Conservation (phyloP, 2,329 filamentous ascomycete genomes). For the Fusarium agapanthi region DNA sequence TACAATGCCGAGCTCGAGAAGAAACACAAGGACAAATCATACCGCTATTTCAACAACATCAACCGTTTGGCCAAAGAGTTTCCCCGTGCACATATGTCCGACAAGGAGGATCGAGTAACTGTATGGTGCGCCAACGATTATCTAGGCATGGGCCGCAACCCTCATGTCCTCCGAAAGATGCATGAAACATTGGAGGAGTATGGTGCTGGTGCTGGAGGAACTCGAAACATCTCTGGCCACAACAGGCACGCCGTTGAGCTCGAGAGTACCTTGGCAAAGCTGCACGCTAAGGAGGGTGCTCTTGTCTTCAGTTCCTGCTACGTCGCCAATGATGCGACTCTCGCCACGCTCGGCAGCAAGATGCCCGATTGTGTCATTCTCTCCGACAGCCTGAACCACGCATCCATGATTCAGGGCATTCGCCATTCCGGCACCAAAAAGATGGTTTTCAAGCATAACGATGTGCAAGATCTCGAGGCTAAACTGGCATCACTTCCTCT, state of each 20-base stretch:
- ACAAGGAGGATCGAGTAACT: conserved; percentile 84
- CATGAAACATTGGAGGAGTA: conserved; percentile 95
- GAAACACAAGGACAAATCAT: conserved; percentile 99
- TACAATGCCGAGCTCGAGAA: conserved; percentile 91
- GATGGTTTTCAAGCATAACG: conserved; percentile 98
- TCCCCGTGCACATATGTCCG: conserved; percentile 89
- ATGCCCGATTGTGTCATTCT: conserved; percentile 96
- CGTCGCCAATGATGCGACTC: conserved; percentile 95
- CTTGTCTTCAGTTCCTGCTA: conserved; percentile 98
- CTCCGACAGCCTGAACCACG: conserved; percentile 97
- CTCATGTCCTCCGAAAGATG: conserved; percentile 87
- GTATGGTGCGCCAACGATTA: conserved; percentile 99
- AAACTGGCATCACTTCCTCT: conserved; percentile 89
- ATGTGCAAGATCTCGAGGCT: conserved; percentile 88
- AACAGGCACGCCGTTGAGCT: conserved; percentile 92
- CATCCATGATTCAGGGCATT: conserved; percentile 99
- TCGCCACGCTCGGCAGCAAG: conserved; percentile 96
- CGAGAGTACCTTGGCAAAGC: conserved; percentile 81
- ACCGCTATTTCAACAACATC: conserved; percentile 99
- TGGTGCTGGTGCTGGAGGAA: conserved; percentile 93
- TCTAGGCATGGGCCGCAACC: conserved; percentile 95
- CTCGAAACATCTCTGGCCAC: conserved; percentile 96
- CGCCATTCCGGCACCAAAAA: conserved; percentile 97
- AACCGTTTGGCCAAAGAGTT: conserved; percentile 97
- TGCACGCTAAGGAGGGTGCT: conserved; percentile 91